Evolutionary conservation across 176 grass and related monocot species (phyloP).

Genomic region (Otatea glauca): DNA sequence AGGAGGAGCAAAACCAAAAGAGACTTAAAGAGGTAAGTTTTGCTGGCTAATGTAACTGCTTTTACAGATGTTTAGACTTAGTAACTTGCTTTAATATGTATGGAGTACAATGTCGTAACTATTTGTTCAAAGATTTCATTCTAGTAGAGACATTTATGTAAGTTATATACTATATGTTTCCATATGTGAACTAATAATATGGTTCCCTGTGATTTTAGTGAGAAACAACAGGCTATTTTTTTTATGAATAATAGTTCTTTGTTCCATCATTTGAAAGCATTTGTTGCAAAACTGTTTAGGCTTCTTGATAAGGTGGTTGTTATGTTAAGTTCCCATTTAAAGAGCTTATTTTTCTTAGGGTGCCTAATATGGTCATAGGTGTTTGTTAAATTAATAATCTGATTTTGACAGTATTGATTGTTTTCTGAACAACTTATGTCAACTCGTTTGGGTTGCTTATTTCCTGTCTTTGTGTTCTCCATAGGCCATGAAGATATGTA

Average conservation of each 20-base stretch:
- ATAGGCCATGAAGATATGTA: background rate
- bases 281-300: background rate
- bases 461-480: background rate
- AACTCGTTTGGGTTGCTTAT: background rate
- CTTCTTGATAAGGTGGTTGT: conserved; percentile 15
- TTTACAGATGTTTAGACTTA: conserved; percentile 10
- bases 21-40: conserved; percentile 77
- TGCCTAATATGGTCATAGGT: background rate
- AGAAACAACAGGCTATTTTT: background rate
- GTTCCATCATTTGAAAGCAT: conserved; percentile 1
- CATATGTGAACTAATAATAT: background rate
- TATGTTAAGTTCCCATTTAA: conserved; percentile 1
- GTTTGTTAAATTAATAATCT: background rate
- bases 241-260: background rate
- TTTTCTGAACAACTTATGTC: background rate
- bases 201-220: background rate
- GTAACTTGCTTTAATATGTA: conserved; percentile 9
- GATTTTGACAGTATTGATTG: background rate
- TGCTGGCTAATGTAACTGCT: background rate
- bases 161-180: background rate
- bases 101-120: background rate
- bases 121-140: conserved; percentile 5
- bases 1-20: conserved; percentile 69
- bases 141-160: background rate
- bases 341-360: background rate